Percentiles rank a stretch among this genome's conserved stretches.
These are phyloP conservation scores for Pseudocercospora vitis DNA, from an alignment of 2,329 filamentous ascomycete genomes.

Conservation along the genomic window DNA sequence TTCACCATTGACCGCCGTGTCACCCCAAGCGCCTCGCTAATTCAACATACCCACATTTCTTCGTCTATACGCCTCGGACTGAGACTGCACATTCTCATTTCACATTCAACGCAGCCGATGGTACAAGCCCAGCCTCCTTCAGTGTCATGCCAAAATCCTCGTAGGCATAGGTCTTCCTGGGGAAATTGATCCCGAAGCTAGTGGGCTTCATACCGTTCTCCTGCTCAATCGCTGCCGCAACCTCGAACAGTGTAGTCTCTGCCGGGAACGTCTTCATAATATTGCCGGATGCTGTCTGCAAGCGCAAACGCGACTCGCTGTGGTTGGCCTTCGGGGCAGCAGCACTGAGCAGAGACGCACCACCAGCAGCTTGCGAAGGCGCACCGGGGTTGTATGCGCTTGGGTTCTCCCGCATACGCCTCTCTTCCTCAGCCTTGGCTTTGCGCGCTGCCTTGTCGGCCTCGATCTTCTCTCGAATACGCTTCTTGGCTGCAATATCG, in stretches of 20 bases:
- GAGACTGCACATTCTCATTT: slow-evolving; percentile 8
- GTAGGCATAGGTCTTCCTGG: slow-evolving; percentile 71
- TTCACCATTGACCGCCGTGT: background rate
- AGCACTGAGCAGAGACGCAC: slow-evolving; percentile 26
- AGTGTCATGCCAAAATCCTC: slow-evolving; percentile 84
- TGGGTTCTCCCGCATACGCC: slow-evolving; percentile 80
- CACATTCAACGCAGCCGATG: slow-evolving; percentile 72
- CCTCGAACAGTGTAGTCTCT: slow-evolving; percentile 89
- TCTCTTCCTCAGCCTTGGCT: slow-evolving; percentile 79
- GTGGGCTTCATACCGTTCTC: slow-evolving; percentile 70
- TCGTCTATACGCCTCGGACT: background rate
- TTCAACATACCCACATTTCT: background rate
- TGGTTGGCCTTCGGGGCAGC: slow-evolving; percentile 65
- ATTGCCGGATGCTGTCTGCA: slow-evolving; percentile 75
- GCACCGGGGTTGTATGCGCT: slow-evolving; percentile 52
- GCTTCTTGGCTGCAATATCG: slow-evolving; percentile 80
- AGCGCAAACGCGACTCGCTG: slow-evolving; percentile 74
- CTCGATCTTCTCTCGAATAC: slow-evolving; percentile 90
- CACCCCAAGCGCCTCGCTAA: background rate
- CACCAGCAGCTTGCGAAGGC: slow-evolving; percentile 46
- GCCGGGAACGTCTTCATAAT: slow-evolving; percentile 85
- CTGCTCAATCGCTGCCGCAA: slow-evolving; percentile 71
- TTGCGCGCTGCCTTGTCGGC: slow-evolving; percentile 89
- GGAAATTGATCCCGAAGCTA: slow-evolving; percentile 84
- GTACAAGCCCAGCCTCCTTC: slow-evolving; percentile 86